Evolutionary conservation across 2,329 filamentous ascomycete genomes (phyloP).

Genomic region (Sporothrix dimorphospora): DNA sequence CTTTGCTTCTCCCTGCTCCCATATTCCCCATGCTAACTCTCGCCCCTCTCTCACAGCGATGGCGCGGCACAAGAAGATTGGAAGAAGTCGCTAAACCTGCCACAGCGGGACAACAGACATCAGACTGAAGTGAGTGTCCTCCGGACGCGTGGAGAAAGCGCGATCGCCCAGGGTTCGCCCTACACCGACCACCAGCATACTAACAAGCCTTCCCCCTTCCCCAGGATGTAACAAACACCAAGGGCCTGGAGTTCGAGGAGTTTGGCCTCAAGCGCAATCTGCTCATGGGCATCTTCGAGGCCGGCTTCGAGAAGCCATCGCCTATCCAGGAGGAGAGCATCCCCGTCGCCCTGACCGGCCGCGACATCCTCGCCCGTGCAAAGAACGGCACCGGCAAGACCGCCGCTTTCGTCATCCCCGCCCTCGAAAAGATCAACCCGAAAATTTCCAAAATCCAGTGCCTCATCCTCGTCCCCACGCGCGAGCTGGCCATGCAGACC

Average conservation of each 20-base stretch:
- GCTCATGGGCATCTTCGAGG: conserved; percentile 99
- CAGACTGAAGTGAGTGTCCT: conserved; percentile 57
- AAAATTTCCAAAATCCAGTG: conserved; percentile 96
- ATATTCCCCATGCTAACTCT: neutral
- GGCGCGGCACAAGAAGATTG: conserved; percentile 64
- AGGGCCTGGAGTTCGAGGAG: conserved; percentile 96
- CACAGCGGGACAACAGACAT: conserved; percentile 73
- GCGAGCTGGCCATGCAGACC: conserved; percentile 96
- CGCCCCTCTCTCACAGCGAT: conserved; percentile 47
- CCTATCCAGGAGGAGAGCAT: conserved; percentile 99
- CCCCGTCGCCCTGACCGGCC: conserved; percentile 89
- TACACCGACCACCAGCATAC: neutral
- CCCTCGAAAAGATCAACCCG: conserved; percentile 92
- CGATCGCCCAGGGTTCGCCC: too few relatives aligned
- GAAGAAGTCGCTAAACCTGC: conserved; percentile 73
- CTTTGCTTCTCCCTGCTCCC: neutral
- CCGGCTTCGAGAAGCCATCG: conserved; percentile 97
- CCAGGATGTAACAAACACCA: conserved; percentile 90
- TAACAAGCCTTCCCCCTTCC: neutral
- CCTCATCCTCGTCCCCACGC: conserved; percentile 91
- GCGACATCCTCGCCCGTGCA: conserved; percentile 92
- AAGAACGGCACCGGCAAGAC: conserved; percentile 99
- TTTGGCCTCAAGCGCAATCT: conserved; percentile 93
- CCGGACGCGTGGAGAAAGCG: too few relatives aligned
- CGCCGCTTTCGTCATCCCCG: conserved; percentile 94